Conservation (phyloP, 352 stramenopile genomes). For the Pythium phragmiticola region DNA sequence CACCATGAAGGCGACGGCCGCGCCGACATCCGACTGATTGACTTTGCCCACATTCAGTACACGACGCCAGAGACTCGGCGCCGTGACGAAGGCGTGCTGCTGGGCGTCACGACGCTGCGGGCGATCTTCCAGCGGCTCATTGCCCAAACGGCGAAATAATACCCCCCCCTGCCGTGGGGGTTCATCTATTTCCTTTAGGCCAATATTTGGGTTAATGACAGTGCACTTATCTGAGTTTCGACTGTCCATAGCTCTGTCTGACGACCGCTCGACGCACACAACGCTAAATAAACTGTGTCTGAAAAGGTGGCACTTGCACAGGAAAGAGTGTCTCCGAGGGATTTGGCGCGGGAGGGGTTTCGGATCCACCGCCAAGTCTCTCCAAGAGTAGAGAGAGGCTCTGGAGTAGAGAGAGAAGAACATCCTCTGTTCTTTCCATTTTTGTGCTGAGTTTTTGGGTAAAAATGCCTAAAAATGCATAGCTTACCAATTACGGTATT, state of each 20-base stretch:
- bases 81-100: conserved; percentile 59
- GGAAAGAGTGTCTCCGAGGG: too few relatives aligned
- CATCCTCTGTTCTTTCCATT: background rate
- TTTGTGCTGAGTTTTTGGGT: background rate
- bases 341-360: too few relatives aligned
- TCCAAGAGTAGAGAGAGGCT: too few relatives aligned
- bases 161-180: background rate
- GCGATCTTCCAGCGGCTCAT: conserved; percentile 54
- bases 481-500: background rate
- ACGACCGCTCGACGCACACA: background rate
- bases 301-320: too few relatives aligned
- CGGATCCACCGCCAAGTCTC: too few relatives aligned
- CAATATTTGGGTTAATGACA: conserved; percentile 5
- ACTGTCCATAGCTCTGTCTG: background rate
- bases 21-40: conserved; percentile 77
- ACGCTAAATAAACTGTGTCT: too few relatives aligned
- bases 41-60: conserved; percentile 73
- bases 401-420: too few relatives aligned
- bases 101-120: conserved; percentile 51
- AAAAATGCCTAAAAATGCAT: background rate
- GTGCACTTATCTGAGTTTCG: conserved; percentile 13
- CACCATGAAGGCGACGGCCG: conserved; percentile 13
- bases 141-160: background rate
- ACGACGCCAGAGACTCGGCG: conserved; percentile 8
- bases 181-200: background rate